Evolutionary conservation across 306 rosid genomes (phyloP).

Genomic region (Carpinus viminea): DNA sequence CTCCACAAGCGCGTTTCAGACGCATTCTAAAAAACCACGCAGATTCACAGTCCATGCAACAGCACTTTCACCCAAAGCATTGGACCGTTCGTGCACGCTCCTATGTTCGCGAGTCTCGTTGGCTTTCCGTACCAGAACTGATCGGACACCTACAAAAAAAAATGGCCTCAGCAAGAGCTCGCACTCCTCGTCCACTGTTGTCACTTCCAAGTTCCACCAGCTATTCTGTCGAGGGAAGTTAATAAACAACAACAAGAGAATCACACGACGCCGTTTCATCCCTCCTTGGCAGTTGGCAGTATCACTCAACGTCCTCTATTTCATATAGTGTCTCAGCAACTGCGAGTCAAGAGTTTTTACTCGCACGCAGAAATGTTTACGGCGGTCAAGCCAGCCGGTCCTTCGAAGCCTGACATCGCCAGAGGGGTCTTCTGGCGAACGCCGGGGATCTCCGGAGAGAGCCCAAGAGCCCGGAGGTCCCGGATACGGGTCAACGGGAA

Average conservation of each 20-base stretch:
- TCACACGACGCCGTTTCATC: not conserved
- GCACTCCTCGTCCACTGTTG: not conserved
- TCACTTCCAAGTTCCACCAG: not conserved
- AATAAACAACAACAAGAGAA: not conserved
- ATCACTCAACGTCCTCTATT: not conserved
- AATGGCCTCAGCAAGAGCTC: not conserved
- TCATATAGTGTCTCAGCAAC: not conserved
- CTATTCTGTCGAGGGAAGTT: not conserved
- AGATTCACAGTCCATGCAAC: not conserved
- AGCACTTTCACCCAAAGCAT: not conserved
- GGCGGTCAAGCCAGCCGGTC: slow-evolving; percentile 34
- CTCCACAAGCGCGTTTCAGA: not conserved
- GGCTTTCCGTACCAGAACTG: not conserved
- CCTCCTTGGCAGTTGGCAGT: not conserved
- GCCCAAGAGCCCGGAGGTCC: not conserved
- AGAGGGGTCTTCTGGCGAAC: slow-evolving; percentile 26
- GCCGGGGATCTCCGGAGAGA: not conserved
- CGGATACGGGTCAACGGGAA: slow-evolving; percentile 17
- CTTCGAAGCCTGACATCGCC: slow-evolving; percentile 27
- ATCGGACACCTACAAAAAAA: not conserved
- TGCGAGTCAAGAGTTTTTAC: not conserved
- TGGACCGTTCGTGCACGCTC: not conserved
- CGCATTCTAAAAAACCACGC: not conserved
- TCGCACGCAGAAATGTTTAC: slow-evolving; percentile 37
- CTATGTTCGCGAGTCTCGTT: not conserved